Evolutionary conservation across 352 stramenopile genomes (phyloP), one percentile per base, ranked within the genome.

Genomic region (Phytophthora europaea): DNA sequence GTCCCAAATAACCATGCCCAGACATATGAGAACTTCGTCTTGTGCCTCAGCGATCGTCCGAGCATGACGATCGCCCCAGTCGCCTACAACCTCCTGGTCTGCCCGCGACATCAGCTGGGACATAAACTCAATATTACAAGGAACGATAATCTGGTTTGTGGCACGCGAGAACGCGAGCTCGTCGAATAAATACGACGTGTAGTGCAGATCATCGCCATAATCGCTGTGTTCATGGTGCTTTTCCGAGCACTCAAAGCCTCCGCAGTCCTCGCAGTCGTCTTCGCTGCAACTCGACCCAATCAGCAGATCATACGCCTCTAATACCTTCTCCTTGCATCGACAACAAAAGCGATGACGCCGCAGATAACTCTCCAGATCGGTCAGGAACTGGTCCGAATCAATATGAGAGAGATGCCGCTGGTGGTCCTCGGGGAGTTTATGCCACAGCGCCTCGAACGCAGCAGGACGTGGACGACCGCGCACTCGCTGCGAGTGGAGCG

Each of bases 1-100:
- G 51, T 96, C 89, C 89, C 89, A 96, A 67, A 96, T 94, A 34
- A 96, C 87, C 78, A 96, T 94, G 0, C 89, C 89, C 4, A 96
- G 73, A 65, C 89, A 96, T 43, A 92, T 94, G 23, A 96, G 81
- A 57, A 96, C 89, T 75, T 96, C 89, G 62, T 96, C 89, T 59
- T 96, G 89, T 13, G 89, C 89, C 60, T 96, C 89, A 0, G 89
- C 86, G 66, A 96, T 94, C 38, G 89, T 96, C 0, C 89, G 88
- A 43, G 89, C 89, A 50, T 96, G 89, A 3, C 89, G 87, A 51
- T 96, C 89, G 3, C 88, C 88, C 88, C 88, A 95, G 61, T 95
- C 88, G 9, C 89, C 84, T 0, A 95, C 86, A 40, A 95, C 80
- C 65, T 96, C 87, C 56, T 96, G 89, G 63, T 95, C 88, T 31